These are phyloP conservation scores for Linnemannia schmuckeri DNA, from an alignment of 192 early-diverging fungal genomes.

Conservation along the genomic window DNA sequence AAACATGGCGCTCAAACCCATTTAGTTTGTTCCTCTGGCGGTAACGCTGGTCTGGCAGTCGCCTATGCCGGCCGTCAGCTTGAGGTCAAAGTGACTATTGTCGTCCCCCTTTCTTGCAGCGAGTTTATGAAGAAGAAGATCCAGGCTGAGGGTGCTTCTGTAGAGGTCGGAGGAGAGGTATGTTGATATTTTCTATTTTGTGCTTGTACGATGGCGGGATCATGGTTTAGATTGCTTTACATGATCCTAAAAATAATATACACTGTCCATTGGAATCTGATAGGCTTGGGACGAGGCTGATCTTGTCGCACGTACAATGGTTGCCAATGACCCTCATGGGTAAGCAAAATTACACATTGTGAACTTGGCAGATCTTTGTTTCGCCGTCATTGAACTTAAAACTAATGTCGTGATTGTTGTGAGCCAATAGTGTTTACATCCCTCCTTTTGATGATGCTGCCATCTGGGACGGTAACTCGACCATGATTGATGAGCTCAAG, in stretches of 20 bases:
- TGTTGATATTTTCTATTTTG: neutral
- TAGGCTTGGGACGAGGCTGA: slow-evolving; percentile 64
- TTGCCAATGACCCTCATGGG: slow-evolving; percentile 57
- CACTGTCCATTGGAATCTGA: neutral
- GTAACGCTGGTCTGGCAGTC: slow-evolving; percentile 76
- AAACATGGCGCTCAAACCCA: slow-evolving; percentile 61
- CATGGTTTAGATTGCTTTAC: neutral
- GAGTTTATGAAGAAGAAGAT: slow-evolving; percentile 68
- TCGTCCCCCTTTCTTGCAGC: slow-evolving; percentile 65
- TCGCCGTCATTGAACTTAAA: neutral
- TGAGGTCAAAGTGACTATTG: slow-evolving; percentile 65
- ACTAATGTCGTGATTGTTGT: neutral
- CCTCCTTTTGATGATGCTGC: slow-evolving; percentile 70
- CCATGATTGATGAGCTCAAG: slow-evolving; percentile 74
- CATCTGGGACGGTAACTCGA: slow-evolving; percentile 72
- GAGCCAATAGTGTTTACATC: slow-evolving; percentile 58
- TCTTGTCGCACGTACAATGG: slow-evolving; percentile 54
- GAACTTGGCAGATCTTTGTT: neutral
- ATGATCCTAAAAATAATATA: neutral
- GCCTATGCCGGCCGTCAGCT: slow-evolving; percentile 77
- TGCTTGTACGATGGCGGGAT: neutral
- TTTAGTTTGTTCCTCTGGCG: slow-evolving; percentile 71
- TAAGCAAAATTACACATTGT: slow-evolving; percentile 37
- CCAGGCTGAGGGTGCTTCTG: slow-evolving; percentile 70
- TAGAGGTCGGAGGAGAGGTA: slow-evolving; percentile 66